Evolutionary conservation across 257 asterid species (phyloP), one percentile per base, ranked within the genome.

Genomic region (Solanum lignicaule): DNA sequence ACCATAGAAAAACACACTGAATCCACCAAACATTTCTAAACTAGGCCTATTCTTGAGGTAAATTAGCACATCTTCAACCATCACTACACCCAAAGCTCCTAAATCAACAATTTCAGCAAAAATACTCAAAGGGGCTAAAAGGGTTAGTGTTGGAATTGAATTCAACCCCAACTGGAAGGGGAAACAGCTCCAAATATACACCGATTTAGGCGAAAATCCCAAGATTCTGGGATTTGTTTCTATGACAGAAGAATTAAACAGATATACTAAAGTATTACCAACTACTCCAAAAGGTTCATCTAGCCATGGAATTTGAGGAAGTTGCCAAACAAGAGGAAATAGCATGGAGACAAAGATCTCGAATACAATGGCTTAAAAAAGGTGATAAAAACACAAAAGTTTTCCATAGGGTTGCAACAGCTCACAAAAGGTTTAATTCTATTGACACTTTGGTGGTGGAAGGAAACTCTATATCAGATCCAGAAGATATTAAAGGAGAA

Each of bases 131-230:
- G 88, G 90, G 73, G 88, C 88, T 48, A 88, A 88, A 88, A 39
- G 87, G 86, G 90, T 86, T 13, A 86, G 39, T 29, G 90, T 88
- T 3, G 86, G 76, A 41, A 88, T 48, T 65, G 88, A 66, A 86
- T 88, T 88, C 88, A 88, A 52, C 83, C 90, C 88, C 83, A 88
- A 55, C 39, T 88, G 88, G n/a, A 88, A 88, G 0, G 90, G 88
- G 11, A 84, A 74, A 88, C 90, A 88, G 31, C 86, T 11, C 90
- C 90, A 88, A 0, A 84, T 39, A 83, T 31, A 85, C 87, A 84
- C 86, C 11, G 86, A 16, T 46, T 86, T 88, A 6, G 90, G 87
- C 5, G 88, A 46, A 32, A 88, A 85, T 23, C 90, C 90, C 20
- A 86, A 68, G 21, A 88, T 86, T 86, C 68, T 76, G 2, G 66